Base-by-base conservation (phyloP, 306 rosid genomes). In the Vicia faba region DNA sequence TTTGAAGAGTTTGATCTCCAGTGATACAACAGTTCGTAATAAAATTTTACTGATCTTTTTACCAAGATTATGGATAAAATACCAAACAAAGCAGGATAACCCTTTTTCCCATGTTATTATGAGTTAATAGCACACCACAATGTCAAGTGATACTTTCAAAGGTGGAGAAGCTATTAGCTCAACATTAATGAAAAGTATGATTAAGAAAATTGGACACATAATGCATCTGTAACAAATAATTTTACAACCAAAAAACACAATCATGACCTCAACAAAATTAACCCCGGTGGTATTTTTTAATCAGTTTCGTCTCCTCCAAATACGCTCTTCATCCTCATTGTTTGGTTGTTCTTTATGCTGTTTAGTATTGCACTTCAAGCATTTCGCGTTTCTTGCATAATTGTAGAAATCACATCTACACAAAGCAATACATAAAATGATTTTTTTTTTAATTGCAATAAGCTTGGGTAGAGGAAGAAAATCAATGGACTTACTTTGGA, bases 371-470 rank as follows among this genome's bases (percentile, higher is more conserved):
- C 97, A 88, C 79, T 83, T 88, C 72, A 80, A 64, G 83, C 96
- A 91, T 13, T 14, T 46, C 40, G 1, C 61, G 76, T 90, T 86
- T 70, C 62, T 78, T 16, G 78, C 60, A 43, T 73, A 95, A 49
- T 95, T 95, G 55, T 79, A 39, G 83, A 83, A 86, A 77, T 80
- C 82, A 75, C 99, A 90, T 46, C 97, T 93, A 44, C 85, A 79
- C 2, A 11, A 71, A 5, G 5, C 51, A 72, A 63, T 63, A 29
- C 28, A 65, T 39, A 72, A 49, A 38, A 62, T 44, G 71, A 73
- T 28, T 43, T 11, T 39, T 29, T 10, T 11, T 51, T 29, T 10
- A 64, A 16, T 11, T 19, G 13, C 16, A 54, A 43, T 15, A 31
- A 62, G 28, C 56, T 13, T 43, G 13, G 35, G 15, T 54, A 14